phyloP scores from a whole-genome alignment of 345 rosid genomes.

The Gossypium bickii region DNA sequence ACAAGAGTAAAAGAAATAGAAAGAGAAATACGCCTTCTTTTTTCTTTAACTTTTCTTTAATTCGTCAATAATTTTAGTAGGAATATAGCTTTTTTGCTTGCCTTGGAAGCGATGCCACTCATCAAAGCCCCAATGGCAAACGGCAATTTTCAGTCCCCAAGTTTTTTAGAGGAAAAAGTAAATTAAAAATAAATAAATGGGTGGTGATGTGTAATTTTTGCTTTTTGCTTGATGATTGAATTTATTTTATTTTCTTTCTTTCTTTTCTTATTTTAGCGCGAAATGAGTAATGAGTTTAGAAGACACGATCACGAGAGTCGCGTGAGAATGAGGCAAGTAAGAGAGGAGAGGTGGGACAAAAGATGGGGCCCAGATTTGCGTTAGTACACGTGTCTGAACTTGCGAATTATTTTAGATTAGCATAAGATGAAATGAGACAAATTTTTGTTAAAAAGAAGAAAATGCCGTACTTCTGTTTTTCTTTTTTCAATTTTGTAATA shows the following conservation, averaged over 20 bases:
- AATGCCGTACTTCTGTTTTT: background rate
- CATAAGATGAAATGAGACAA: background rate
- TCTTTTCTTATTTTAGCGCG: background rate
- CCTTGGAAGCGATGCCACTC: slow-evolving; percentile 51
- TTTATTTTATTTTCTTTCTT: background rate
- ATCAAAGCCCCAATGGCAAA: slow-evolving; percentile 27
- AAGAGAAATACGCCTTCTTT: background rate
- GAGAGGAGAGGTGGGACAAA: background rate
- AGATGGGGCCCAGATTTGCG: background rate
- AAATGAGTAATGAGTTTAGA: slow-evolving; percentile 2
- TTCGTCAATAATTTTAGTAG: slow-evolving; percentile 8
- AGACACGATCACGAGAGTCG: slow-evolving; percentile 14
- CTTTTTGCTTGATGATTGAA: background rate
- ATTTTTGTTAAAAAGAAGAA: background rate
- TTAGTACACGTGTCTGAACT: slow-evolving; percentile 1
- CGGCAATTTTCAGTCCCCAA: background rate
- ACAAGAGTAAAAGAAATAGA: background rate
- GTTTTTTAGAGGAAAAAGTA: background rate
- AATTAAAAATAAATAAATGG: background rate
- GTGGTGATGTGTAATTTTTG: background rate
- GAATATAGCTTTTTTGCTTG: slow-evolving; percentile 24
- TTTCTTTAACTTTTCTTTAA: background rate
- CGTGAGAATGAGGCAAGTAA: slow-evolving; percentile 8
- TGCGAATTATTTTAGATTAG: background rate
- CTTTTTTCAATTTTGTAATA: background rate